Conservation (phyloP, 192 early-diverging fungal species). For the Dissophora ornata region DNA sequence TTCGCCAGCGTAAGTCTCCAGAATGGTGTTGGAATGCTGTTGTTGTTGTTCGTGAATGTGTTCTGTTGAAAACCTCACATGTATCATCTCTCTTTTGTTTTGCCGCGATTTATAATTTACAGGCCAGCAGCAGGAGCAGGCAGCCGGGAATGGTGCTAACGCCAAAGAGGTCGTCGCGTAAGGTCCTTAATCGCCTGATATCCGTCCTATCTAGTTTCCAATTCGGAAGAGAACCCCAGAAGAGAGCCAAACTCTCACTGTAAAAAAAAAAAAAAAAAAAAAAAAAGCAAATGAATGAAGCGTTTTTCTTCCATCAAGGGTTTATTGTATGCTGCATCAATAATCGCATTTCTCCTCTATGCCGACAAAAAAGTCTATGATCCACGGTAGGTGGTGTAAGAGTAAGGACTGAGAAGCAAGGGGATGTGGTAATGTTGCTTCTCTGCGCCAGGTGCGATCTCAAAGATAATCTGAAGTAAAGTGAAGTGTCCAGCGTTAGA, state of each 20-base stretch:
- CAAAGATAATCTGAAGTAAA: constrained; percentile 76
- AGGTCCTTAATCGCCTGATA: too few relatives aligned
- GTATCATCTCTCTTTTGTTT: too few relatives aligned
- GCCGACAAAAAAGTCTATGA: constrained; percentile 58
- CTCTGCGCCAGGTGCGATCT: constrained; percentile 68
- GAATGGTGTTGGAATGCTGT: too few relatives aligned
- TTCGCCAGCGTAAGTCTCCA: constrained; percentile 35
- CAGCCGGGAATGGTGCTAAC: not conserved
- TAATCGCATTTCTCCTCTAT: not conserved
- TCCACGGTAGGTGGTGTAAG: constrained; percentile 91
- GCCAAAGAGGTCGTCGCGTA: not conserved
- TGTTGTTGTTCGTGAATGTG: too few relatives aligned
- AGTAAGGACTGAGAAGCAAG: constrained; percentile 83
- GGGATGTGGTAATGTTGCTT: constrained; percentile 92
- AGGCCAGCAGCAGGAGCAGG: constrained; percentile 23
- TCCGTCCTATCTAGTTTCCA: too few relatives aligned
- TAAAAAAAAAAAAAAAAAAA: constrained; percentile 6
- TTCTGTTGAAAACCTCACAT: too few relatives aligned
- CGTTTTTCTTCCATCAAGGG: not conserved
- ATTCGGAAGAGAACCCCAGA: too few relatives aligned
- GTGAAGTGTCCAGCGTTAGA: too few relatives aligned
- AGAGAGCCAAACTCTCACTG: too few relatives aligned
- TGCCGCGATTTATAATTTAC: not conserved
- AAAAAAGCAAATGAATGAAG: not conserved
- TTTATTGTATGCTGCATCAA: too few relatives aligned